Evolutionary conservation across 1,139 yeast genomes (phyloP).

Genomic region (Debaryomyces psychrophilus): DNA sequence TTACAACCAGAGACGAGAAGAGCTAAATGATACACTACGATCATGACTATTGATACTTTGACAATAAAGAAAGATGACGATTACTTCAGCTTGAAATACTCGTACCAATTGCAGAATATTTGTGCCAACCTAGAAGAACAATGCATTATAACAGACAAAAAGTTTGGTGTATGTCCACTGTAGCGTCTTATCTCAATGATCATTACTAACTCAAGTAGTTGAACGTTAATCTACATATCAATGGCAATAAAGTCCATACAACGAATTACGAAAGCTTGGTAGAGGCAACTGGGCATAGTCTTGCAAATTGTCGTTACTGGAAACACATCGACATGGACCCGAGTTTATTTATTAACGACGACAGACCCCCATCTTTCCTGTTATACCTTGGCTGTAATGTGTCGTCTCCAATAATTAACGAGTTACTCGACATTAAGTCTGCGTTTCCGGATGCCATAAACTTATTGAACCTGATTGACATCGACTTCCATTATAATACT

Average conservation of each 20-base stretch:
- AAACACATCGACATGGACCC: slow-evolving; percentile 20
- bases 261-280: slow-evolving; percentile 17
- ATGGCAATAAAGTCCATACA: slow-evolving; percentile 16
- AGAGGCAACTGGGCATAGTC: slow-evolving; percentile 16
- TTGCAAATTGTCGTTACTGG: slow-evolving; percentile 22
- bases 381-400: slow-evolving; percentile 25
- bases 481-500: slow-evolving; percentile 19
- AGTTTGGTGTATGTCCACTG: slow-evolving; percentile 18
- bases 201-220: slow-evolving; percentile 13
- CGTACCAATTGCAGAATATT: slow-evolving; percentile 6
- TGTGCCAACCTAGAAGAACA: not conserved
- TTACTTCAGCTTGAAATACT: slow-evolving; percentile 19
- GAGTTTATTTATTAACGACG: slow-evolving; percentile 16
- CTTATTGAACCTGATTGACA: slow-evolving; percentile 15
- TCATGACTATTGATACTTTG: slow-evolving; percentile 6
- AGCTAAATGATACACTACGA: not conserved
- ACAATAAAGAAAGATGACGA: slow-evolving; percentile 15
- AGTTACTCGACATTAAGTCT: slow-evolving; percentile 13
- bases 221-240: slow-evolving; percentile 19
- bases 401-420: slow-evolving; percentile 20
- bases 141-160: slow-evolving; percentile 16
- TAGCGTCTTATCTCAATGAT: not conserved
- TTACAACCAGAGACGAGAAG: slow-evolving; percentile 8
- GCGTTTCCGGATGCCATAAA: slow-evolving; percentile 1
- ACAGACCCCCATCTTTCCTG: slow-evolving; percentile 13